phyloP scores from a whole-genome alignment of 2,329 filamentous ascomycete species.

The Ophiostoma ips region DNA sequence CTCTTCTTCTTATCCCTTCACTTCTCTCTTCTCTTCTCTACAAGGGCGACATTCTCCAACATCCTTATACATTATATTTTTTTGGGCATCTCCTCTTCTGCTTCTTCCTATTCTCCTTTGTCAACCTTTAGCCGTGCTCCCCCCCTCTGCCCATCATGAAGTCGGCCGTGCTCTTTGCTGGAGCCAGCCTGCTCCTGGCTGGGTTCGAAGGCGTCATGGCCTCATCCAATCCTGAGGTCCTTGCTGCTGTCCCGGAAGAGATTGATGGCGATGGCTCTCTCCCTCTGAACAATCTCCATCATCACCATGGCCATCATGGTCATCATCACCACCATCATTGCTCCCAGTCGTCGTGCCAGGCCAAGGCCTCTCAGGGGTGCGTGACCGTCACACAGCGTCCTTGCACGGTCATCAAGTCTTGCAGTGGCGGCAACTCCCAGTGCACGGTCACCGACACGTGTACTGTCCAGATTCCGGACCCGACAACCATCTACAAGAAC shows the following conservation, averaged over 20 bases:
- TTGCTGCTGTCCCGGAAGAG: neutral
- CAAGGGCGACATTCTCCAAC: slow-evolving; percentile 6
- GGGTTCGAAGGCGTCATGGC: slow-evolving; percentile 6
- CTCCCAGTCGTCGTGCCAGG: neutral
- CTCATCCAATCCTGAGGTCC: neutral
- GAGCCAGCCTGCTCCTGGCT: slow-evolving; percentile 8
- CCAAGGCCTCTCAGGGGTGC: neutral
- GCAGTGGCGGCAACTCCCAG: neutral
- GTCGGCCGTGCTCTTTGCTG: slow-evolving; percentile 8
- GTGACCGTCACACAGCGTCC: neutral
- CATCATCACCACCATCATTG: neutral
- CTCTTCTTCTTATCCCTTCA: neutral
- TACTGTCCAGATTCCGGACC: slow-evolving; percentile 4
- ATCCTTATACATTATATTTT: slow-evolving; percentile 8
- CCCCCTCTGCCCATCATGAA: slow-evolving; percentile 11
- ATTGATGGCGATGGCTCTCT: neutral
- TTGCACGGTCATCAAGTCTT: slow-evolving; percentile 1
- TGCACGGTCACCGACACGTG: slow-evolving; percentile 3
- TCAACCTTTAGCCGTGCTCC: neutral
- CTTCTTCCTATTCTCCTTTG: neutral
- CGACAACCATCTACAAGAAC: slow-evolving; percentile 2
- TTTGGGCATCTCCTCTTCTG: slow-evolving; percentile 1
- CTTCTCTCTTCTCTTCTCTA: neutral
- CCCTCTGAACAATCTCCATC: neutral
- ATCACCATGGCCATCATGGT: neutral